These are phyloP conservation scores for Citeromyces nyonsensis DNA, from an alignment of 805 yeast genomes.

Conservation along the genomic window DNA sequence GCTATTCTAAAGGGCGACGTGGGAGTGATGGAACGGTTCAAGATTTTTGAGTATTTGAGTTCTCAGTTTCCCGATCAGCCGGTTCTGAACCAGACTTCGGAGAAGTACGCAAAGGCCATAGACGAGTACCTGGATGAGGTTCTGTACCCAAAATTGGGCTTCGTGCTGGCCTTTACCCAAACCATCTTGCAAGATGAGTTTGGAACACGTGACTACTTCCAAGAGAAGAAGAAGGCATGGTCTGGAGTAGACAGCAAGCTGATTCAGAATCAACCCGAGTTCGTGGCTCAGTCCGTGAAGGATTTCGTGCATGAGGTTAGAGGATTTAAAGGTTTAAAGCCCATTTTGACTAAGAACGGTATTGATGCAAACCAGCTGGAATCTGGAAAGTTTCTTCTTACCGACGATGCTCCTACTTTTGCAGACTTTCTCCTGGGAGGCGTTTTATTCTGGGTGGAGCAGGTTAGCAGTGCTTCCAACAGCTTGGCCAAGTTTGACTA, in stretches of 20 bases:
- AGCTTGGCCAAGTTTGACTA: too few relatives aligned
- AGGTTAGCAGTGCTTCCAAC: too few relatives aligned
- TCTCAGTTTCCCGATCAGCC: background rate
- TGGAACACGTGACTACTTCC: conserved; percentile 1
- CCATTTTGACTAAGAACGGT: too few relatives aligned
- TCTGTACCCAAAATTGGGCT: background rate
- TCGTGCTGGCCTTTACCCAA: background rate
- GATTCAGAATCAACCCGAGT: background rate
- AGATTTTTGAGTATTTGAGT: conserved; percentile 1
- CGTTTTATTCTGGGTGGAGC: too few relatives aligned
- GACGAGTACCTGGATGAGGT: conserved; percentile 1
- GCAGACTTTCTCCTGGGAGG: too few relatives aligned
- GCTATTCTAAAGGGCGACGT: conserved; percentile 1
- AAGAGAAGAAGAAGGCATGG: conserved; percentile 1
- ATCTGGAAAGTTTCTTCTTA: too few relatives aligned
- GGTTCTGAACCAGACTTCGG: background rate
- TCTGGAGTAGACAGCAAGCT: conserved; percentile 2
- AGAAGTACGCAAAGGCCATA: background rate
- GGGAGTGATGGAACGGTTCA: conserved; percentile 1
- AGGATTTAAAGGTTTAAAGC: too few relatives aligned
- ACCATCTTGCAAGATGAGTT: background rate
- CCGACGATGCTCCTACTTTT: too few relatives aligned
- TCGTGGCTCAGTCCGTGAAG: too few relatives aligned
- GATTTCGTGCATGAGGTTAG: too few relatives aligned
- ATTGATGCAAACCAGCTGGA: too few relatives aligned